phyloP scores from a whole-genome alignment of 495 filamentous ascomycete genomes.

The Aspergillus conjunctus region DNA sequence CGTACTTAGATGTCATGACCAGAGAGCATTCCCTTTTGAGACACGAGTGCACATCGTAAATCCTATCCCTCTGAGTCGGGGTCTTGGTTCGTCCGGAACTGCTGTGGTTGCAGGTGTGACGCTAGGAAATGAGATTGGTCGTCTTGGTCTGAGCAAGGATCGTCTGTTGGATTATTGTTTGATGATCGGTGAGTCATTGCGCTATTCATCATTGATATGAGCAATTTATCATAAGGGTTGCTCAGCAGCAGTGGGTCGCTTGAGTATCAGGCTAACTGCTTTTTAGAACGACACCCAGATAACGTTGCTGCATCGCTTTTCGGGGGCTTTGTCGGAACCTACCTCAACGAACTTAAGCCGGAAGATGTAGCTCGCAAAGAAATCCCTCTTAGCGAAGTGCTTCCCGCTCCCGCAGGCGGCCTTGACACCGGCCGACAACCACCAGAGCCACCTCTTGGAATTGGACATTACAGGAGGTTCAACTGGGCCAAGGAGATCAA shows the following conservation, averaged over 20 bases:
- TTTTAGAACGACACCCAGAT: conserved; percentile 85
- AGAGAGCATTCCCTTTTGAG: conserved; percentile 75
- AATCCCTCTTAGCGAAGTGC: conserved; percentile 93
- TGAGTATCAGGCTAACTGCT: not conserved
- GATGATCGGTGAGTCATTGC: conserved; percentile 69
- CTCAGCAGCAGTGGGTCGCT: not conserved
- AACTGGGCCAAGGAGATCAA: conserved; percentile 91
- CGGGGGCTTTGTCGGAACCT: conserved; percentile 96
- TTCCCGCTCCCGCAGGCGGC: conserved; percentile 83
- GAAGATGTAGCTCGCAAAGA: conserved; percentile 83
- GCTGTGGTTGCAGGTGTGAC: conserved; percentile 93
- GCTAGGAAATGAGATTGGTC: conserved; percentile 85
- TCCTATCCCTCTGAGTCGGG: conserved; percentile 87
- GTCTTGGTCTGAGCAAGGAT: conserved; percentile 74
- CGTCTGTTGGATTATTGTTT: conserved; percentile 91
- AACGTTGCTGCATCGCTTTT: conserved; percentile 94
- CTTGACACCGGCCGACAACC: conserved; percentile 81
- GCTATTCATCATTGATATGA: conserved; percentile 1
- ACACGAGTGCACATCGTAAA: conserved; percentile 94
- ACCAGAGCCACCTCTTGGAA: conserved; percentile 83
- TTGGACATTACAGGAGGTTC: conserved; percentile 93
- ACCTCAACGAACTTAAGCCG: conserved; percentile 84
- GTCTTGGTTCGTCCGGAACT: conserved; percentile 88
- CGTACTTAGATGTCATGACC: conserved; percentile 85
- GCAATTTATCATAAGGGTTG: not conserved